Evolutionary conservation across 768 basidiomycete genomes (phyloP), one percentile per base, ranked within the genome.

Genomic region (Pholiota molesta): DNA sequence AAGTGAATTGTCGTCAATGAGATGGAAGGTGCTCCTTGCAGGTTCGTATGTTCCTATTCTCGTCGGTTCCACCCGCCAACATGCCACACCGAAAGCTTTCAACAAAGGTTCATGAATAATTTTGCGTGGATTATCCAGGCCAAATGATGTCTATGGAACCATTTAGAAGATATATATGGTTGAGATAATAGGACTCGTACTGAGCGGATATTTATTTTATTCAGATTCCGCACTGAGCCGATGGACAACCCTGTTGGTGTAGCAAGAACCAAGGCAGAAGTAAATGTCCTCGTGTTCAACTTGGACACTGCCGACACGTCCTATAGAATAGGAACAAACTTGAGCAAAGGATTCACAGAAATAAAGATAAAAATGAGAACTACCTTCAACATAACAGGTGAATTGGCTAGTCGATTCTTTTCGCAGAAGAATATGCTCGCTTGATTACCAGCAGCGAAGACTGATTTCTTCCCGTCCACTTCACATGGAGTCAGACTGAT

Each of bases 191-290:
- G 49, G 16, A 51, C 42, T 33, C 83, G 64, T 71, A 93, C 93
- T 37, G 92, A 84, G 59, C 88, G 86, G 51, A 96, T 86, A 67
- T 96, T 91, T 72, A 95, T 80, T 72, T 91, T 92, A 64, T 91
- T 86, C 11, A 94, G 77, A 62, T 89, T 83, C 33, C 79, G 76
- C 13, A 94, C 81, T 5, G 77, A 77, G 8, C 94, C 94, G 49
- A 97, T 84, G 52, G 83, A 74, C 16, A 95, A 73, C 0, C 81
- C 77, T 5, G 78, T 77, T 0, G 80, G 70, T 3, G 84, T 82
- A 10, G 85, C 85, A 45, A 94, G 71, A 21, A 91, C 67, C n/a
- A 94, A 72, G 0, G 87, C 84, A 0, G 80, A 77, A 23, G 74
- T 72, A 74, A 86, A 87, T 7, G 69, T 70, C 42, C 68, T 61